Evolutionary conservation across 148 eudicot species (phyloP), one percentile per base, ranked within the genome.

Genomic region (Heliamphora exappendiculata): DNA sequence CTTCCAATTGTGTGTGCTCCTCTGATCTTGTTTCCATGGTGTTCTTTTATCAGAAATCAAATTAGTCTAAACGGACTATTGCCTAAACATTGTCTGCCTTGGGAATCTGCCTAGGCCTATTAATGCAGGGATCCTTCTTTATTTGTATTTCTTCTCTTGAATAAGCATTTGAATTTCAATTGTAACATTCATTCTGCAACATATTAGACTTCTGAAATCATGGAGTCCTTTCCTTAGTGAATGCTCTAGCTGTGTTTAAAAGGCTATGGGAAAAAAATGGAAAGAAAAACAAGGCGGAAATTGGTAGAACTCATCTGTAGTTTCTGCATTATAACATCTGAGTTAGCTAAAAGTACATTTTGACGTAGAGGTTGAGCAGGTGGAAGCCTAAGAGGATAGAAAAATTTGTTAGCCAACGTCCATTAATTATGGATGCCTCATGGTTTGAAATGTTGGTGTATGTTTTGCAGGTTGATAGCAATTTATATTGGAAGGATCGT

Each of bases 401-500:
- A 3, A 12, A 20, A 8, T 26, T 74, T 41, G 55, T 20, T 31
- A 65, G 42, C 47, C 41, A 44, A 31, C 28, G 34, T 55, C 49
- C 59, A 55, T 60, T 4, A 50, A n/a, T 36, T 59, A 44, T 65
- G 16, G 34, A 70, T 54, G 41, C 70, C 47, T 70, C 20, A 70
- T 55, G 55, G 50, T 67, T 26, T 55, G 3, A 16, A 12, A 14
- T 26, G 29, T 68, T 68, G 78, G 24, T 26, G 36, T 60, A 47
- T 59, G n/a, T 67, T 72, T 81, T 85, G 55, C 89, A 95, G 98
- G 96, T 88, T 45, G 98, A 92, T 85, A 79, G 85, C 55, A 88
- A 84, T 79, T 73, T 78, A 75, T 70, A 82, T 62, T 92, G 85
- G 88, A 95, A 91, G 89, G 96, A 92, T 82, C 97, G 98, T 42